phyloP scores from a whole-genome alignment of 176 grass and related monocot genomes.

The Tillandsia fasciculata region DNA sequence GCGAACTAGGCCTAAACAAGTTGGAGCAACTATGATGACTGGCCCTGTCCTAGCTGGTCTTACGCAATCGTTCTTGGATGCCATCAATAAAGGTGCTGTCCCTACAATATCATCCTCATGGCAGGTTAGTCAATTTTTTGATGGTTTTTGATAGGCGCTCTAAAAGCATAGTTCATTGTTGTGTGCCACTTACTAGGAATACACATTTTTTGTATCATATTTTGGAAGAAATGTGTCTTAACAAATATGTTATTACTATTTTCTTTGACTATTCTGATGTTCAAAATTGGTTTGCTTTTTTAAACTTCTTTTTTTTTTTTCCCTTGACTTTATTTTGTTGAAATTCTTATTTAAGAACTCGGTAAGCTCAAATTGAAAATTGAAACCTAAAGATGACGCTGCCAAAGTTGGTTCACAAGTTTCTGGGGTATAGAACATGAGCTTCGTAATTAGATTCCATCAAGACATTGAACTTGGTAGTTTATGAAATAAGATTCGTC shows the following conservation, averaged over 20 bases:
- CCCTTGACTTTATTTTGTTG: neutral
- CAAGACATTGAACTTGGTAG: no score
- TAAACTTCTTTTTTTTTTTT: neutral
- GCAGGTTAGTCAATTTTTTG: conserved; percentile 45
- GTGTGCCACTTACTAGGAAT: no score
- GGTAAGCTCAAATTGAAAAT: neutral
- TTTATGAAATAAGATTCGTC: neutral
- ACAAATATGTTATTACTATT: no score
- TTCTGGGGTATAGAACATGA: no score
- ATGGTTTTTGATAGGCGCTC: neutral
- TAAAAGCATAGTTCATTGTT: no score
- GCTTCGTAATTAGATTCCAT: no score
- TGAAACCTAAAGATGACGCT: no score
- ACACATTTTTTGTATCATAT: no score
- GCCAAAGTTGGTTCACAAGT: no score
- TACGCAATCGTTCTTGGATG: conserved; percentile 93
- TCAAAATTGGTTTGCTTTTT: conserved; percentile 1
- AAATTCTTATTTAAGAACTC: neutral
- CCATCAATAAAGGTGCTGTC: conserved; percentile 87
- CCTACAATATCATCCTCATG: conserved; percentile 92
- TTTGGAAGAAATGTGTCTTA: no score
- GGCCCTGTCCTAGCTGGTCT: conserved; percentile 86
- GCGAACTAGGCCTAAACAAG: conserved; percentile 85
- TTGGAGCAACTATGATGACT: conserved; percentile 91
- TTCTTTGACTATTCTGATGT: no score